phyloP scores from a whole-genome alignment of 768 basidiomycete species.

The Kondoa malvinella region DNA sequence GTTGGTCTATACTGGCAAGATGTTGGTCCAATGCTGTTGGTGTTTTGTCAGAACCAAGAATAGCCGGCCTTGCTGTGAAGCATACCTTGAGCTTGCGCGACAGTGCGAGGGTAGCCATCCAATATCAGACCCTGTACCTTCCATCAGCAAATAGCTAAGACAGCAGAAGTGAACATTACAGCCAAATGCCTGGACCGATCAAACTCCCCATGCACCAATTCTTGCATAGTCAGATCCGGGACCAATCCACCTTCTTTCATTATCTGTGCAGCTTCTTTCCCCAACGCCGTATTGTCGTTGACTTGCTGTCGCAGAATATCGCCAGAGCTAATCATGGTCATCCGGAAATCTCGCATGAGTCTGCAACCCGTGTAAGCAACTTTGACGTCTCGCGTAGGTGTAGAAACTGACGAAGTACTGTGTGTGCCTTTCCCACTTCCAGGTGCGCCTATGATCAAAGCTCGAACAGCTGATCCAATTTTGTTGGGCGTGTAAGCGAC shows the following conservation, averaged over 20 bases:
- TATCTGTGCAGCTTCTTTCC: background rate
- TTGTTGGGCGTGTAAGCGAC: too few relatives aligned
- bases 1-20: background rate
- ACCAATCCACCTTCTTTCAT: background rate
- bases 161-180: background rate
- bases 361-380: background rate
- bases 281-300: background rate
- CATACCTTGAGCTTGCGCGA: background rate
- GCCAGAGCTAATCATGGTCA: background rate
- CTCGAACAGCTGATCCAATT: too few relatives aligned
- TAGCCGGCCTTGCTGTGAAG: too few relatives aligned
- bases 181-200: background rate
- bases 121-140: background rate
- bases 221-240: background rate
- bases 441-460: background rate
- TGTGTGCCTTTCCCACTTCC: background rate
- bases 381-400: background rate
- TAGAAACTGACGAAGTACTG: background rate
- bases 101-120: background rate
- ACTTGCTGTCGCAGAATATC: background rate
- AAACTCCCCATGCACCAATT: background rate
- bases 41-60: too few relatives aligned
- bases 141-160: background rate
- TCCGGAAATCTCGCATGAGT: background rate
- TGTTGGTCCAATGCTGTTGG: background rate